Percentiles rank a stretch among this genome's conserved stretches.
phyloP scores from a whole-genome alignment of 2,329 filamentous ascomycete genomes.

The Capronia americana region DNA sequence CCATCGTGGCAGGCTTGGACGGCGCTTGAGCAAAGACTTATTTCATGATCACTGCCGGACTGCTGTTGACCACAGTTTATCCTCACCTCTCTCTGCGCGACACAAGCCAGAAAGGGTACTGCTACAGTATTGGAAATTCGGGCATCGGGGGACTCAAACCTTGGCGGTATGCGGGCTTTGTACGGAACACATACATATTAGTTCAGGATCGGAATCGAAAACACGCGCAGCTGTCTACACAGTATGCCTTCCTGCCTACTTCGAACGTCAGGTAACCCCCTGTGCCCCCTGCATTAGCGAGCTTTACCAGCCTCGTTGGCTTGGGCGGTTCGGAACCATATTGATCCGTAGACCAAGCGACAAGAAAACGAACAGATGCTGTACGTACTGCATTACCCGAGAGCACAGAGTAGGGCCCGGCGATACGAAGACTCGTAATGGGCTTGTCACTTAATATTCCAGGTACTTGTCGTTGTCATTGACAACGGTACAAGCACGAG shows the following conservation, averaged over 20 bases:
- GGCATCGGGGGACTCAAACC: conserved; percentile 10
- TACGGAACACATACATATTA: conserved; percentile 19
- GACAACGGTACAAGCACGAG: no score
- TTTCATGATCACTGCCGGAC: not conserved
- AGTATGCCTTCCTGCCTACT: not conserved
- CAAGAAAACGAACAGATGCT: not conserved
- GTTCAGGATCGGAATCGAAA: conserved; percentile 5
- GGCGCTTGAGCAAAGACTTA: conserved; percentile 8
- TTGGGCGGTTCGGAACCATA: not conserved
- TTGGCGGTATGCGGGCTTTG: conserved; percentile 2
- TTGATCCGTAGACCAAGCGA: not conserved
- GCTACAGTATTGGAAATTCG: conserved; percentile 7
- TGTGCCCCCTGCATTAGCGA: not conserved
- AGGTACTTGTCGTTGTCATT: no score
- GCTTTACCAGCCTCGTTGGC: not conserved
- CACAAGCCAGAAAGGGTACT: conserved; percentile 12
- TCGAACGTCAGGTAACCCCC: not conserved
- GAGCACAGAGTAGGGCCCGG: not conserved
- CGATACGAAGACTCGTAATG: not conserved
- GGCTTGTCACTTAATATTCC: no score
- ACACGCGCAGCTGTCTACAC: not conserved
- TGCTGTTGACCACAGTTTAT: conserved; percentile 18
- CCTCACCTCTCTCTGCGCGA: not conserved
- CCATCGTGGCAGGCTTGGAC: conserved; percentile 20
- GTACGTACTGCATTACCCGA: not conserved